phyloP scores from a whole-genome alignment of 257 asterid species.

The Parsonsia alboflavescens region DNA sequence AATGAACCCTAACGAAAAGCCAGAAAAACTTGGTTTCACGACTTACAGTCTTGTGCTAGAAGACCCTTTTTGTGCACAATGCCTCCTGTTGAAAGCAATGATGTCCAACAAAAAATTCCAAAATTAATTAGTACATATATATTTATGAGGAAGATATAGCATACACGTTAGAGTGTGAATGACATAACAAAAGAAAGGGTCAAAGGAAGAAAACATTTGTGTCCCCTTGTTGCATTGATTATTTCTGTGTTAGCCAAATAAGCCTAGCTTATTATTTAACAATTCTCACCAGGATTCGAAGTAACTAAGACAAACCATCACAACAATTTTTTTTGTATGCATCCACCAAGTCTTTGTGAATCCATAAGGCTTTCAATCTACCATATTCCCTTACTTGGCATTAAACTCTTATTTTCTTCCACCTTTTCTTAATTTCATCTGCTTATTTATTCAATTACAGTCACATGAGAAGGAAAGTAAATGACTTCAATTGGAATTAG shows the following conservation, averaged over 20 bases:
- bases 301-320: not conserved
- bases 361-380: not conserved
- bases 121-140: not conserved
- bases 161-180: not conserved
- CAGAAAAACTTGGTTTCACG: not conserved
- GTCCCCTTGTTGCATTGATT: too few species aligned
- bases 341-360: too few species aligned
- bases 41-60: constrained; percentile 79
- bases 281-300: not conserved
- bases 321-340: too few species aligned
- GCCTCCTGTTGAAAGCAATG: constrained; percentile 52
- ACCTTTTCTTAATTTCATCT: not conserved
- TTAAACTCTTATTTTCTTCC: not conserved
- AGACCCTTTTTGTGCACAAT: constrained; percentile 93
- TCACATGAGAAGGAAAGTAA: not conserved
- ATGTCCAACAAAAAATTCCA: not conserved
- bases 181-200: not conserved
- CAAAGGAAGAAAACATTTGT: not conserved
- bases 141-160: not conserved
- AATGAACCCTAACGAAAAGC: not conserved
- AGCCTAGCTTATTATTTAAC: not conserved
- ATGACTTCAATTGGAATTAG: not conserved
- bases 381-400: not conserved
- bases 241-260: not conserved
- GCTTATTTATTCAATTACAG: not conserved